phyloP scores from a whole-genome alignment of 1,284 basidiomycete genomes.

The Pholiota adiposa region DNA sequence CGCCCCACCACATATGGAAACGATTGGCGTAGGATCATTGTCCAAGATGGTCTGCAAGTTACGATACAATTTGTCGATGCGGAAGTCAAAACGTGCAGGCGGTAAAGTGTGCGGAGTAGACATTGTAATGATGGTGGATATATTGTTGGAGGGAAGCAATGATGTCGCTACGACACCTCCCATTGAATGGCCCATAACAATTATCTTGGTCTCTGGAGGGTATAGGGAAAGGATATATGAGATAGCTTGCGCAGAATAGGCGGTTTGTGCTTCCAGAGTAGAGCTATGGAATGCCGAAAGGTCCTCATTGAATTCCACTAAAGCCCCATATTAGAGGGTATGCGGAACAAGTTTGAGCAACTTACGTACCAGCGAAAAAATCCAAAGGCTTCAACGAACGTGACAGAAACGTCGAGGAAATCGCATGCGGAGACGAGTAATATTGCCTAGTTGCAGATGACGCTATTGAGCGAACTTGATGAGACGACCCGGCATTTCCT shows the following conservation, averaged over 20 bases:
- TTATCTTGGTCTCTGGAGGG: slow-evolving; percentile 62
- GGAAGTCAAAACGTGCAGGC: slow-evolving; percentile 85
- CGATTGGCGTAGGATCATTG: slow-evolving; percentile 60
- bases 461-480: slow-evolving; percentile 94
- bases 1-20: slow-evolving; percentile 92
- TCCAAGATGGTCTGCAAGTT: slow-evolving; percentile 41
- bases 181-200: slow-evolving; percentile 96
- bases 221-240: slow-evolving; percentile 82
- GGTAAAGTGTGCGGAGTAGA: slow-evolving; percentile 91
- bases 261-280: slow-evolving; percentile 84
- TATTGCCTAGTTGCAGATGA: slow-evolving; percentile 87
- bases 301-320: slow-evolving; percentile 98
- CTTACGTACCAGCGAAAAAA: slow-evolving; percentile 75
- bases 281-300: slow-evolving; percentile 94
- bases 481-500: slow-evolving; percentile 95
- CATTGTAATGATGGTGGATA: slow-evolving; percentile 91
- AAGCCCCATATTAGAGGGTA: slow-evolving; percentile 1
- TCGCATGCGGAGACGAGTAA: slow-evolving; percentile 57
- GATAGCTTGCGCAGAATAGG: slow-evolving; percentile 77
- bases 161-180: slow-evolving; percentile 92
- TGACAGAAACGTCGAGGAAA: slow-evolving; percentile 54
- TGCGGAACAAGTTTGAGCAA: neutral
- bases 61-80: slow-evolving; percentile 78
- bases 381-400: slow-evolving; percentile 67
- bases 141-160: slow-evolving; percentile 61